phyloP scores from a whole-genome alignment of 306 rosid species.

The Pyrus betulifolia region DNA sequence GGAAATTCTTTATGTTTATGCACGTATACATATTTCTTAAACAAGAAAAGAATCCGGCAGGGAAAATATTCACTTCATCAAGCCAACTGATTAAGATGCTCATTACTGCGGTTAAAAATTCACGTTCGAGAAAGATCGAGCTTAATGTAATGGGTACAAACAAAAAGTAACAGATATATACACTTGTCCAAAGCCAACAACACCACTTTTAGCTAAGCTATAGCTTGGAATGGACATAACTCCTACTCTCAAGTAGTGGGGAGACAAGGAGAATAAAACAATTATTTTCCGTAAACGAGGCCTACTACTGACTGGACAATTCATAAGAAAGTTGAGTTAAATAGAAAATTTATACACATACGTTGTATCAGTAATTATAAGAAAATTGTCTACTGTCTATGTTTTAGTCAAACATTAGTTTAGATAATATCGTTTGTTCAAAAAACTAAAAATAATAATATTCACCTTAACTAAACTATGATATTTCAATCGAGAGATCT shows the following conservation, averaged over 20 bases:
- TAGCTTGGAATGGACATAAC: slow-evolving; percentile 20
- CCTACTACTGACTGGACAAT: slow-evolving; percentile 10
- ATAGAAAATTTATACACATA: not conserved
- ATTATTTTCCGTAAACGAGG: slow-evolving; percentile 14
- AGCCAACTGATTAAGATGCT: slow-evolving; percentile 3
- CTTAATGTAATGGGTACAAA: not conserved
- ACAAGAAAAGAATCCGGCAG: not conserved
- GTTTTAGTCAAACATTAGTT: slow-evolving; percentile 1
- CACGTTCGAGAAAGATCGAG: not conserved
- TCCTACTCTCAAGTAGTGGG: slow-evolving; percentile 30
- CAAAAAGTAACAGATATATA: not conserved
- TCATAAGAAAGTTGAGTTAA: not conserved
- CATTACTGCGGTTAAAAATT: slow-evolving; percentile 1
- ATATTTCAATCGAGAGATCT: not conserved
- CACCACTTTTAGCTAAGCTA: not conserved
- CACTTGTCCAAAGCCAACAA: slow-evolving; percentile 13
- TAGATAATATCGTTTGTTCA: no score
- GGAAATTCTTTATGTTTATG: not conserved
- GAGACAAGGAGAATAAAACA: not conserved
- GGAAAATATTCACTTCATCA: not conserved
- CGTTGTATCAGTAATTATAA: not conserved
- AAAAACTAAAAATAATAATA: no score
- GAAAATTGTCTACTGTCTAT: not conserved
- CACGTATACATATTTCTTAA: not conserved
- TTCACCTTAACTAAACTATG: not conserved